A percentile compares a stretch with the other conserved stretches of the same genome.
phyloP scores from a whole-genome alignment of 2,329 filamentous ascomycete genomes.

The Aspergillus pseudonomiae region DNA sequence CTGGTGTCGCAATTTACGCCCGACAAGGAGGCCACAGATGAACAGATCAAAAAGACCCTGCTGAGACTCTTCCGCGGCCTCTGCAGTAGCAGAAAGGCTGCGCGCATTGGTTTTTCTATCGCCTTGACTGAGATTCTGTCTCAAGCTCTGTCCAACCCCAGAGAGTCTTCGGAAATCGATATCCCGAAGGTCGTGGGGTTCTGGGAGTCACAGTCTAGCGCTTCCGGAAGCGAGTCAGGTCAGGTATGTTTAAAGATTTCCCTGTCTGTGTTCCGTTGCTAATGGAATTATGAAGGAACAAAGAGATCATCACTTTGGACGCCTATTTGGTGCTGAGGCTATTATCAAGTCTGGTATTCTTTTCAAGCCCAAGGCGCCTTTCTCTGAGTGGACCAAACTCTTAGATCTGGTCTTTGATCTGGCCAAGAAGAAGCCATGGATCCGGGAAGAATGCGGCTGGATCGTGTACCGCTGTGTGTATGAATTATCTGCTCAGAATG shows the following conservation, averaged over 20 bases:
- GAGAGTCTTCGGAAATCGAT: slow-evolving; percentile 37
- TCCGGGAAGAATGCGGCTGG: slow-evolving; percentile 84
- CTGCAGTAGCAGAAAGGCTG: slow-evolving; percentile 85
- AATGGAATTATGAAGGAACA: slow-evolving; percentile 65
- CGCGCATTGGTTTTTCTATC: slow-evolving; percentile 84
- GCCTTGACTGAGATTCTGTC: slow-evolving; percentile 80
- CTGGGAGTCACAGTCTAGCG: slow-evolving; percentile 56
- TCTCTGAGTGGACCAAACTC: slow-evolving; percentile 59
- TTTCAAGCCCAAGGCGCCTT: slow-evolving; percentile 59
- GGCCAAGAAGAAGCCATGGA: slow-evolving; percentile 81
- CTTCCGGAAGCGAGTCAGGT: slow-evolving; percentile 55
- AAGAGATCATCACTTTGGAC: slow-evolving; percentile 81
- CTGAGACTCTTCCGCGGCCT: slow-evolving; percentile 81
- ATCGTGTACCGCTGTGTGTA: slow-evolving; percentile 74
- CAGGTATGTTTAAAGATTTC: slow-evolving; percentile 45
- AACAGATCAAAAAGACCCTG: slow-evolving; percentile 45
- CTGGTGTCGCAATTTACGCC: slow-evolving; percentile 49
- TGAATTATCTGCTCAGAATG: slow-evolving; percentile 49
- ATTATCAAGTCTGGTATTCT: slow-evolving; percentile 79
- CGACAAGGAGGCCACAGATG: slow-evolving; percentile 42
- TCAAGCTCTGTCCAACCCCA: slow-evolving; percentile 61
- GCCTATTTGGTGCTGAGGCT: slow-evolving; percentile 83
- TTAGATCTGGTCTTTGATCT: slow-evolving; percentile 74
- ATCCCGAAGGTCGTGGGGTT: slow-evolving; percentile 53
- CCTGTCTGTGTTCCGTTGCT: neutral